phyloP scores from a whole-genome alignment of 257 asterid genomes.

The Ilex asprella region DNA sequence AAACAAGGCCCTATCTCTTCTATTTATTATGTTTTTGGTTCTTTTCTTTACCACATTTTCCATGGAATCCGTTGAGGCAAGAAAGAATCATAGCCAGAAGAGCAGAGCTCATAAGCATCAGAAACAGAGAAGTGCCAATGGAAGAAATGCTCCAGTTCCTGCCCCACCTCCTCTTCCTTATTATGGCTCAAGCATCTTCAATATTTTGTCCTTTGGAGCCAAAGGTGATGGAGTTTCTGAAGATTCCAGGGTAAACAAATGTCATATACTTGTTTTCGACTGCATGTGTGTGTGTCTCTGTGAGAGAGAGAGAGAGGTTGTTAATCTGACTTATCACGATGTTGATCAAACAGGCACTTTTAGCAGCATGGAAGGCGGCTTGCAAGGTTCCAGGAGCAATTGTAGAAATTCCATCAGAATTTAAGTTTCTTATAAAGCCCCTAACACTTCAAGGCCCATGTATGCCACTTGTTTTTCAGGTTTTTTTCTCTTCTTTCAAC shows the following conservation, averaged over 20 bases:
- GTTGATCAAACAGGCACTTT: constrained; percentile 43
- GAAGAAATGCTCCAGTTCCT: not conserved
- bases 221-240: constrained; percentile 16
- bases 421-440: constrained; percentile 56
- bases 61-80: not conserved
- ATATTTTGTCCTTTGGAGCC: not conserved
- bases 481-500: constrained; percentile 5
- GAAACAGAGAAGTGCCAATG: not conserved
- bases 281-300: not conserved
- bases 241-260: constrained; percentile 49
- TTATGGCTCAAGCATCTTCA: no score
- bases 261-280: not conserved
- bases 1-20: not conserved
- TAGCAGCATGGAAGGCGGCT: constrained; percentile 66
- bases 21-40: no score
- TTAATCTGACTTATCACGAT: not conserved
- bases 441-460: constrained; percentile 74
- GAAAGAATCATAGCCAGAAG: not conserved
- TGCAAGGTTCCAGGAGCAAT: constrained; percentile 53
- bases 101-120: not conserved
- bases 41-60: not conserved
- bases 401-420: constrained; percentile 40
- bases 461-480: constrained; percentile 69
- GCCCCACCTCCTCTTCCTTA: not conserved
- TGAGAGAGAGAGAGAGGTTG: no score